Evolutionary conservation across 176 grass and related monocot genomes (phyloP), one percentile per base, ranked within the genome.

Genomic region (Coix lacrymajobi): DNA sequence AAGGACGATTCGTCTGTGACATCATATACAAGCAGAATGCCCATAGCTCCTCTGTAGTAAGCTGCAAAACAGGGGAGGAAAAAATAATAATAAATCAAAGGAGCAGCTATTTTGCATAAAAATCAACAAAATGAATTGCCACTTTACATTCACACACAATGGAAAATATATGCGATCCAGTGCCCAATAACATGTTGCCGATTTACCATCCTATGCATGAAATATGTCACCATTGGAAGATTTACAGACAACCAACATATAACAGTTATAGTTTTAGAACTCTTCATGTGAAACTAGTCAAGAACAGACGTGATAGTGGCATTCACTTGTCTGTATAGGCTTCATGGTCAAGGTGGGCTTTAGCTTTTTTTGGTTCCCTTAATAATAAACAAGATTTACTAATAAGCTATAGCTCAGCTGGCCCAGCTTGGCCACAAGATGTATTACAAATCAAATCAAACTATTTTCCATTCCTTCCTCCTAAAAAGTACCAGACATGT

Each of bases 41-140:
- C 94, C 94, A 97, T 97, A 22, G 94, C 94, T 63, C 94, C 94
- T 87, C 94, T 93, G 58, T 97, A 97, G 77, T 97, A 97, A 65
- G 94, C 94, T 97, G 94, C 28, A 87, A 64, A 84, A 73, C 11
- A 8, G 15, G 15, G 22, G 3, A 17, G 31, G 12, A 66, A 62
- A n/a, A 61, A 7, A 19, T 60, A 69, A 68, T n/a, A 81, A 34
- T 31, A 65, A 60, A 71, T 71, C 11, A 51, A 31, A 43, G 37
- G 76, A 41, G 32, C 69, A 85, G n/a, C 69, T 69, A 48, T 66
- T 17, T 75, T 74, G n/a, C 70, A 79, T 44, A 48, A 54, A 77
- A 83, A 45, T 16, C n/a, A 62, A 48, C 44, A 60, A 77, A 64
- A 77, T 74, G 7, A 45, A 64, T n/a, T 8, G 30, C 57, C 14